Conservation (phyloP, 805 yeast genomes). For the Starmerella floricola region DNA sequence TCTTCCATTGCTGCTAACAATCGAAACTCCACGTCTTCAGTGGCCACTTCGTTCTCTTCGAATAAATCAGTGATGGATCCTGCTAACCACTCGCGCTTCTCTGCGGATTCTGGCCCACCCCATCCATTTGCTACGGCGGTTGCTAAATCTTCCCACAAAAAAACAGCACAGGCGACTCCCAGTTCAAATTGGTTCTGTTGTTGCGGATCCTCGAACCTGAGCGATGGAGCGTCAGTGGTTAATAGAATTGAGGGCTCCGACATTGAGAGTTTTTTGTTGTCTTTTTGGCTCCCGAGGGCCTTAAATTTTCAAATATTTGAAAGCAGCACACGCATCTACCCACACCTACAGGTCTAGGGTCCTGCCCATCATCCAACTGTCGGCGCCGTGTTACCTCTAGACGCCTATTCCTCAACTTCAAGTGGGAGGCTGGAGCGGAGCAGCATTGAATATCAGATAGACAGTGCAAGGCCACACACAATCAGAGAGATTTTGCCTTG, state of each 20-base stretch:
- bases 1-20: conserved; percentile 83
- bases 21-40: conserved; percentile 71
- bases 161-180: conserved; percentile 84
- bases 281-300: not conserved
- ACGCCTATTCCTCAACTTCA: not conserved
- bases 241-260: conserved; percentile 13
- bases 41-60: conserved; percentile 50
- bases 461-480: no score
- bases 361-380: no score
- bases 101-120: conserved; percentile 91
- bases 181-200: conserved; percentile 81
- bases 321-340: no score
- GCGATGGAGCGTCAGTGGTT: conserved; percentile 14
- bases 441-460: no score
- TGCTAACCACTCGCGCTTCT: conserved; percentile 90
- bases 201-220: conserved; percentile 35
- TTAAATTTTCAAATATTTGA: not conserved
- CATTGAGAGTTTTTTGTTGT: conserved; percentile 2
- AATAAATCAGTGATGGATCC: conserved; percentile 74
- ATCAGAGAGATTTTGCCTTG: no score
- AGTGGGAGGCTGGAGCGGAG: no score
- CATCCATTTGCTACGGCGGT: conserved; percentile 85
- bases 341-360: no score
- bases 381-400: not conserved
- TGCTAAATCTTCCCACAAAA: conserved; percentile 76